Base-by-base conservation (phyloP, 768 basidiomycete species). In the Tephrocybe sp. region DNA sequence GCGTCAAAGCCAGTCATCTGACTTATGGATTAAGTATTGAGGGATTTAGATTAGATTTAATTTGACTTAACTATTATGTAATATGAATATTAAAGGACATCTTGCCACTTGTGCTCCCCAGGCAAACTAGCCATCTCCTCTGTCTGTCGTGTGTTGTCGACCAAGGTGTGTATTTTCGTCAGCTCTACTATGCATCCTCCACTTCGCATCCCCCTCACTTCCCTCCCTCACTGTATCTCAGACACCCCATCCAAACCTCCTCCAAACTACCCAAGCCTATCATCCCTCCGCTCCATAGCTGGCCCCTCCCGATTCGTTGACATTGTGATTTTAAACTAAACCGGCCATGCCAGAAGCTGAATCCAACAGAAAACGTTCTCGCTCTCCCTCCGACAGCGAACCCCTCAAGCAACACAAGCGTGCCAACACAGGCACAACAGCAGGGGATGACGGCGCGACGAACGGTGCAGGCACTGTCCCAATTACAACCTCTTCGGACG, bases 341-440 rank as follows among this genome's bases (percentile, higher is more conserved):
- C 79, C 78, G 78, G 81, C 78, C 70, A 90, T 89, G 88, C 84
- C 86, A 89, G 88, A 90, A 79, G 80, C 82, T 77, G 88, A 90
- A 76, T 77, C 79, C 60, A 88, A 77, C 68, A 86, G 89, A 73
- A 92, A 92, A 73, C 81, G 90, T 64, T 92, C 90, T 61, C 90
- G 90, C 66, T 92, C 90, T 47, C 85, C 88, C 53, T 90, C 88
- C 65, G 87, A 89, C 73, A 80, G 75, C 67, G 89, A 90, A 64
- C 78, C 85, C 64, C 84, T 84, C 65, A 90, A 91, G 73, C 79
- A 81, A 59, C 76, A 86, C 69, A 92, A 92, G 75, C 86, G 90
- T 68, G 79, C 86, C 70, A 92, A 92, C 68, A 92, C 86, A 57
- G 90, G 89, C 76, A 77, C 77, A 65, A 68, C 79, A 54, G 72